Conservation (phyloP, 176 grass and related monocot species). For the Avena atlantica region DNA sequence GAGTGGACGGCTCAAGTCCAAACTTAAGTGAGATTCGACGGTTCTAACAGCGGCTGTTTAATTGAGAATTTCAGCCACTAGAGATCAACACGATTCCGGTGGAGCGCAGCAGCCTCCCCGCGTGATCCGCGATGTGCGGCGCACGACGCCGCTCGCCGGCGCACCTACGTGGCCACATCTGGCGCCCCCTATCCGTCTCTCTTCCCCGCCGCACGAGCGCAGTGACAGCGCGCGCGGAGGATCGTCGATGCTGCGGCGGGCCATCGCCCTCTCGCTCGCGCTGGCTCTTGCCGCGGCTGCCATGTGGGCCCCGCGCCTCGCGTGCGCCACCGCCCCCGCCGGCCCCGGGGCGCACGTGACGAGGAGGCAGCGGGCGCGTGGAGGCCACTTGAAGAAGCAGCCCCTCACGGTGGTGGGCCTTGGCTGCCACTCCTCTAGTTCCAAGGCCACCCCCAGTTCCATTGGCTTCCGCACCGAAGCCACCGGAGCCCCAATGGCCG, state of each 20-base stretch:
- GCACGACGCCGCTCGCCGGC: slow-evolving; percentile 9
- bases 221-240: slow-evolving; percentile 19
- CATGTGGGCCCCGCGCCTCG: slow-evolving; percentile 34
- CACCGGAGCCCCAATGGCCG: slow-evolving; percentile 37
- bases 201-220: neutral
- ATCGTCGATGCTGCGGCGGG: slow-evolving; percentile 26
- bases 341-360: slow-evolving; percentile 31
- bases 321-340: slow-evolving; percentile 26
- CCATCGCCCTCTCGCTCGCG: slow-evolving; percentile 9
- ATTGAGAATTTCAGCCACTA: too few relatives aligned
- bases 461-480: neutral
- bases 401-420: neutral
- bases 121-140: neutral
- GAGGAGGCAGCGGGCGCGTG: neutral
- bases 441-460: neutral
- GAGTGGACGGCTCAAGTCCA: too few relatives aligned
- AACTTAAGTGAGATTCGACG: too few relatives aligned
- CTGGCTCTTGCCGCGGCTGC: slow-evolving; percentile 31
- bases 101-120: neutral
- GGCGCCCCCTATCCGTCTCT: neutral
- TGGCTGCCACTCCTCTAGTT: neutral
- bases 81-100: neutral
- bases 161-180: neutral
- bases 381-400: neutral
- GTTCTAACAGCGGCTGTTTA: too few relatives aligned